Conservation (phyloP, 768 basidiomycete species). For the Rhizopogon sp. region DNA sequence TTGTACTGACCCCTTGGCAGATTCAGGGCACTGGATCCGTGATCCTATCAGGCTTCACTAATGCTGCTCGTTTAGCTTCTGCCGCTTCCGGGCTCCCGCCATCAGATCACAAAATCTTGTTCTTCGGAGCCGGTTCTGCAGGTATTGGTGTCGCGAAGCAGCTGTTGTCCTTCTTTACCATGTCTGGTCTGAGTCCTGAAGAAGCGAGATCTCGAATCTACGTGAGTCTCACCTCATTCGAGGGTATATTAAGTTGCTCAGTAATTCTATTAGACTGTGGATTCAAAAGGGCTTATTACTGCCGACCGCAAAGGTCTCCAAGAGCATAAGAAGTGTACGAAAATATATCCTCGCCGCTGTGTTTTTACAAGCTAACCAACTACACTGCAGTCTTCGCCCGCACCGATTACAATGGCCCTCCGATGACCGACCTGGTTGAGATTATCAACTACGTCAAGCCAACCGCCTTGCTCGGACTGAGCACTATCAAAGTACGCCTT, state of each 20-base stretch:
- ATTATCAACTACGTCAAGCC: constrained; percentile 71
- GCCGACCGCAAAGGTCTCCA: constrained; percentile 63
- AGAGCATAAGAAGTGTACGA: constrained; percentile 67
- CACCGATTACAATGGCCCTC: constrained; percentile 59
- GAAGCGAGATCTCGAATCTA: constrained; percentile 67
- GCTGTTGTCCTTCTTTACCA: constrained; percentile 41
- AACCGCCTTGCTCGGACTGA: constrained; percentile 73
- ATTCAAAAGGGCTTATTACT: constrained; percentile 74
- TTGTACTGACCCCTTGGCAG: constrained; percentile 20
- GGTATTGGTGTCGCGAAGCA: constrained; percentile 54
- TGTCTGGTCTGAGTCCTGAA: constrained; percentile 55
- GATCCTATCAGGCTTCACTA: constrained; percentile 69
- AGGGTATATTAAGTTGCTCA: constrained; percentile 7
- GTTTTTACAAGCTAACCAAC: neutral
- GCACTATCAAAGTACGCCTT: constrained; percentile 41
- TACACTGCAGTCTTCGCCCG: constrained; percentile 57
- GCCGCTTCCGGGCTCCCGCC: constrained; percentile 36
- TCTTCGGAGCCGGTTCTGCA: constrained; percentile 51
- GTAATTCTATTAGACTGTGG: constrained; percentile 48
- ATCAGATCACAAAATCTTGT: constrained; percentile 49
- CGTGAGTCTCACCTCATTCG: constrained; percentile 31
- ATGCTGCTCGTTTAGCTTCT: constrained; percentile 60
- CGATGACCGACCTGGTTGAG: constrained; percentile 54
- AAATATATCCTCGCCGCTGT: constrained; percentile 3
- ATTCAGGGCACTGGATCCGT: constrained; percentile 76